Evolutionary conservation across 768 basidiomycete genomes (phyloP), one percentile per base, ranked within the genome.

Genomic region (Gautieria morchelliformis): DNA sequence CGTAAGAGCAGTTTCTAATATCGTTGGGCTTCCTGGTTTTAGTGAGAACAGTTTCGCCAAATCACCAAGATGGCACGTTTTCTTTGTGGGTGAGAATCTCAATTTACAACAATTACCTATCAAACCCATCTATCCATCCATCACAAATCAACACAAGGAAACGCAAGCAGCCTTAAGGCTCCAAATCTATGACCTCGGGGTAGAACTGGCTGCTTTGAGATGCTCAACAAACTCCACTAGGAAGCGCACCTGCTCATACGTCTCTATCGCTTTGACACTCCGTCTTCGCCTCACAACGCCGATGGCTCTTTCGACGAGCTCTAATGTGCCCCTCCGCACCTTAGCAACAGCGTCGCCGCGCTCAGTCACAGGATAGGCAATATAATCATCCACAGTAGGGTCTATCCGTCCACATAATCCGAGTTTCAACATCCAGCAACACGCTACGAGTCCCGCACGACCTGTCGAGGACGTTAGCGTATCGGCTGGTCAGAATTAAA

Each of bases 181-280:
- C 42, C 42, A 5, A 22, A 37, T 37, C 42, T 44, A 44, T 17
- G 20, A 22, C n/a, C 19, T 44, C 20, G 42, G 14, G 1, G 17
- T 44, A 22, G 4, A 2, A 22, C 42, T 22, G 11, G n/a, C 5
- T 44, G 20, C n/a, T 22, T 44, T 44, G 7, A 89, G 65, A 70
- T 78, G 82, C 40, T 84, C 80, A 4, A 90, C 81, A 67, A 81
- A 93, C 32, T 89, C 85, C 0, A 85, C 80, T 50, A 93, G 69
- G 65, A 93, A 93, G 61, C 76, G 72, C 15, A 95, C 95, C 69
- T 98, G 94, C 67, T 96, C 92, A 66, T 88, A 85, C 3, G 92
- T 95, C 68, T 98, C 95, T 41, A 98, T 81, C 1, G 93, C 93
- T 68, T 98, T 97, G 57, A 85, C 69, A 63, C 92, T 93, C 60